These are phyloP conservation scores for Penicillium verhagenii DNA, from an alignment of 495 filamentous ascomycete genomes.

Conservation along the genomic window DNA sequence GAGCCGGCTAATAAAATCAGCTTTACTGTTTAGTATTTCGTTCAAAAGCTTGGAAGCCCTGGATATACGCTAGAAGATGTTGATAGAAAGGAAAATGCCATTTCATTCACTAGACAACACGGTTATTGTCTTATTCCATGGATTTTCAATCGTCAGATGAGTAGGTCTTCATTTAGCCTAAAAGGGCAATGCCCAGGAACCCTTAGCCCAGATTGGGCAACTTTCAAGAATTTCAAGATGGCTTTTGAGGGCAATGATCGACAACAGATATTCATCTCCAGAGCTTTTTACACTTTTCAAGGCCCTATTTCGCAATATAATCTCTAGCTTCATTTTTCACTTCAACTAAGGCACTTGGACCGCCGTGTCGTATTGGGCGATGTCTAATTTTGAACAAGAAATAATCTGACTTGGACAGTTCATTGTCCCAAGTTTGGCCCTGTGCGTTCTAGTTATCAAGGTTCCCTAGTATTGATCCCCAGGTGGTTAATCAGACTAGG, in stretches of 20 bases:
- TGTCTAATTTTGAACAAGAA: not conserved
- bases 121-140: too few species aligned
- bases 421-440: not conserved
- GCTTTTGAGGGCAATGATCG: not conserved
- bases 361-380: not conserved
- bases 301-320: not conserved
- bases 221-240: too few species aligned
- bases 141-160: too few species aligned
- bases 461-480: too few species aligned
- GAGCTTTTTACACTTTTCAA: not conserved
- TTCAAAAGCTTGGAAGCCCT: too few species aligned
- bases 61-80: too few species aligned
- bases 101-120: too few species aligned
- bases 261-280: too few species aligned
- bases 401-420: not conserved
- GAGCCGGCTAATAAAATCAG: slow-evolving; percentile 22
- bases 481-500: too few species aligned
- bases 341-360: not conserved
- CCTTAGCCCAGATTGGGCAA: not conserved
- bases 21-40: slow-evolving; percentile 30
- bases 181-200: not conserved
- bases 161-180: too few species aligned
- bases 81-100: too few species aligned
- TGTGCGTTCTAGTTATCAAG: not conserved
- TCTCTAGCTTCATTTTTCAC: not conserved